phyloP scores from a whole-genome alignment of 2,329 filamentous ascomycete genomes.

The Fusarium nematophilum region DNA sequence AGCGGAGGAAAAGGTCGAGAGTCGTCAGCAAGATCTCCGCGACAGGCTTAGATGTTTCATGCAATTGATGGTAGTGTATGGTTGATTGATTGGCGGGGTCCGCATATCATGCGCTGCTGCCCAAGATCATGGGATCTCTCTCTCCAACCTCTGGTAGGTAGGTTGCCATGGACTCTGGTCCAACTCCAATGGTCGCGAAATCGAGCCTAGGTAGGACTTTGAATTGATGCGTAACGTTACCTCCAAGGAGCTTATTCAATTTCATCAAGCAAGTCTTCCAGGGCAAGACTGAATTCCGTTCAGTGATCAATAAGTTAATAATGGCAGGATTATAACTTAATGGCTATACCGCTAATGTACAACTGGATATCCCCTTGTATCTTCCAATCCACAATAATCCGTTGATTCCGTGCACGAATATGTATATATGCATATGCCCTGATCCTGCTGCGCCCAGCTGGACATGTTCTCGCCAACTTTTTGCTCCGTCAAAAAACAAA shows the following conservation, averaged over 20 bases:
- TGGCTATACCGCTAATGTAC: conserved; percentile 41
- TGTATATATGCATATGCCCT: conserved; percentile 21
- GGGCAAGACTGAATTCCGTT: background rate
- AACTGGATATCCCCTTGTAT: conserved; percentile 19
- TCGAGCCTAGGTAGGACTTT: too few relatives aligned
- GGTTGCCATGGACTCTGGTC: too few relatives aligned
- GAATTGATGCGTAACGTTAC: too few relatives aligned
- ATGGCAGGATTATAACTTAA: conserved; percentile 33
- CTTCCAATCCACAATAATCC: conserved; percentile 2
- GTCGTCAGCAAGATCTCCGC: too few relatives aligned
- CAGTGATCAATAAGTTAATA: conserved; percentile 10
- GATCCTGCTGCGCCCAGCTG: conserved; percentile 21
- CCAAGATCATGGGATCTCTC: conserved; percentile 32
- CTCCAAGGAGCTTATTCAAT: too few relatives aligned
- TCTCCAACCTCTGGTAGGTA: too few relatives aligned
- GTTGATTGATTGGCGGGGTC: conserved; percentile 32
- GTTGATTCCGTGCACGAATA: conserved; percentile 13
- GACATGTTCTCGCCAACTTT: conserved; percentile 21
- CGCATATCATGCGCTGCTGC: conserved; percentile 35
- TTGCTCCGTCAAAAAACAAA: conserved; percentile 29
- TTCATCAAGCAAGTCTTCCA: too few relatives aligned
- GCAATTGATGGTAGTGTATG: conserved; percentile 24
- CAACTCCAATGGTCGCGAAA: too few relatives aligned
- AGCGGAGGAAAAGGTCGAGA: too few relatives aligned
- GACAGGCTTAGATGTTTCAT: conserved; percentile 21